Conservation (phyloP, 768 basidiomycete genomes). For the Coprinopsis cinerea region DNA sequence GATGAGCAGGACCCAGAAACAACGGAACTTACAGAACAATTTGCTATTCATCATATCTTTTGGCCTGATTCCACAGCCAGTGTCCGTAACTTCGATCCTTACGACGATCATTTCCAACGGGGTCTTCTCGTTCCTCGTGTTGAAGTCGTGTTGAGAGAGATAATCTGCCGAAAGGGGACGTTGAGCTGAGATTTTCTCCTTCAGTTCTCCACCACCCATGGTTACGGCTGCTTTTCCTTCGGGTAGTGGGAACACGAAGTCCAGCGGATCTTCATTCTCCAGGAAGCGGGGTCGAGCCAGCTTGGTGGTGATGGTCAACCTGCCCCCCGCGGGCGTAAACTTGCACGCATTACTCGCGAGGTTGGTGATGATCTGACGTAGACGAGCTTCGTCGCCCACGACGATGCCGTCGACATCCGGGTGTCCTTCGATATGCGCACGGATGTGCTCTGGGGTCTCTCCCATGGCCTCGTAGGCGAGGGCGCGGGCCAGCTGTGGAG, state of each 20-base stretch:
- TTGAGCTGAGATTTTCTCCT: not conserved
- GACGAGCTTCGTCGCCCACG: constrained; percentile 76
- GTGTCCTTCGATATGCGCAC: constrained; percentile 34
- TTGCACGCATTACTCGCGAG: constrained; percentile 81
- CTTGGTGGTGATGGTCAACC: constrained; percentile 60
- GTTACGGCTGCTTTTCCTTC: too few species aligned
- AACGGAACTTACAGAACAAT: constrained; percentile 52
- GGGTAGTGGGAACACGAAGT: constrained; percentile 1
- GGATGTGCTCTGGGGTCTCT: constrained; percentile 35
- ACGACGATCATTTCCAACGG: constrained; percentile 63
- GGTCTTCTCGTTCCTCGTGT: constrained; percentile 31
- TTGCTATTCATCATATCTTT: constrained; percentile 66
- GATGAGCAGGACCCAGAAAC: not conserved
- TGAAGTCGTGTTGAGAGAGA: constrained; percentile 45
- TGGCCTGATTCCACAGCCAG: constrained; percentile 46
- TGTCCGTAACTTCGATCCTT: constrained; percentile 81
- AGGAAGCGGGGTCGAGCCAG: constrained; percentile 36
- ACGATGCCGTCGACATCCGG: constrained; percentile 62
- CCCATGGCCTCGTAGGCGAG: constrained; percentile 59
- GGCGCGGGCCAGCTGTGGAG: constrained; percentile 46
- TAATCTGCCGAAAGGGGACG: constrained; percentile 30
- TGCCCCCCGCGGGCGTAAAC: constrained; percentile 68
- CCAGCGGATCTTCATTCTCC: constrained; percentile 16
- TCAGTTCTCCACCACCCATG: constrained; percentile 9
- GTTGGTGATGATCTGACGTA: constrained; percentile 80